Base-by-base conservation (phyloP, 495 filamentous ascomycete genomes). In the Hypomontagnella monticulosa region DNA sequence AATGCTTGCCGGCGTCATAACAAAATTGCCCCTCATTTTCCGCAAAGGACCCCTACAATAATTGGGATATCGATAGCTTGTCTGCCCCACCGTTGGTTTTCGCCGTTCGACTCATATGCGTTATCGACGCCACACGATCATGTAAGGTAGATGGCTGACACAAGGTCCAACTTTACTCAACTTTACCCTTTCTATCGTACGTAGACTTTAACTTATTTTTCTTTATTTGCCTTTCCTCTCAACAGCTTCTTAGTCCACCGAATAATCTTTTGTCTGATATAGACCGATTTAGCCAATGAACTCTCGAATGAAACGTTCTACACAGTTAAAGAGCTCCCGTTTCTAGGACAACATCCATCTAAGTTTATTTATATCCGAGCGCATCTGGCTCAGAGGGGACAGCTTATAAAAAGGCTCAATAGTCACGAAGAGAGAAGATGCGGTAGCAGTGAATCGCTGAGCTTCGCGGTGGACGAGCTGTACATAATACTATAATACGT, bases 51-150 rank as follows among this genome's bases (percentile, higher is more conserved):
- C n/a, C n/a, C n/a, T n/a, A n/a, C n/a, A n/a, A n/a, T n/a, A n/a
- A n/a, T n/a, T n/a, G n/a, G n/a, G n/a, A n/a, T 59, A 66, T 66
- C 63, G 63, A 57, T 66, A 57, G n/a, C n/a, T n/a, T n/a, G n/a
- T n/a, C 12, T 55, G 57, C 57, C 50, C 63, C 63, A 67, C 62
- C 27, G 15, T 36, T 14, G 20, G 20, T 61, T 49, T 55, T 67
- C 58, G 47, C 64, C 64, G 64, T 67, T 32, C 48, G 64, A 62
- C 52, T 67, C 64, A 67, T 57, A 48, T 20, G n/a, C 30, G 19
- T 9, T 30, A 27, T 23, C 20, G 12, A 49, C 44, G 47, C 52
- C 52, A 61, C 57, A 55, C 42, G 18, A 63, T 50, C 19, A 23
- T 33, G 11, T 18, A 27, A 27, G 23, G 23, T 27, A 27, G 23